A percentile compares a stretch with the other conserved stretches of the same genome.
phyloP scores from a whole-genome alignment of 108 stramenopile genomes.

The Aurantiochytrium sp. region DNA sequence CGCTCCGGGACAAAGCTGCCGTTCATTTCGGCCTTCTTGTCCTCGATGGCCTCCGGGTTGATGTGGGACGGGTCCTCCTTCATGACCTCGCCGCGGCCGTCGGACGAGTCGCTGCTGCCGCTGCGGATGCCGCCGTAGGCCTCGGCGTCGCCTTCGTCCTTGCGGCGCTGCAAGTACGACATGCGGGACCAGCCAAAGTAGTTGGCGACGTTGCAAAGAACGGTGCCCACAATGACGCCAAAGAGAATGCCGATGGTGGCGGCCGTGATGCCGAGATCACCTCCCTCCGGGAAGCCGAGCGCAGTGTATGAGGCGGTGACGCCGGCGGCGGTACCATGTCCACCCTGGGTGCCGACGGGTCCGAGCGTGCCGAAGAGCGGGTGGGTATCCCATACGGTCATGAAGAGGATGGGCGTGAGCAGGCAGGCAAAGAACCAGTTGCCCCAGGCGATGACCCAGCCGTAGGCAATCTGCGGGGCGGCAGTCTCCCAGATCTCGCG shows the following conservation, averaged over 20 bases:
- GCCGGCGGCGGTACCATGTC: background rate
- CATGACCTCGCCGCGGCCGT: no score
- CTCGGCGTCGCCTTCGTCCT: background rate
- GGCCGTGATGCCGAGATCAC: background rate
- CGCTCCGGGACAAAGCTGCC: no score
- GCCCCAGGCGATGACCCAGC: constrained; percentile 15
- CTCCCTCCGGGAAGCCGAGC: constrained; percentile 3
- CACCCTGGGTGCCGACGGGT: constrained; percentile 8
- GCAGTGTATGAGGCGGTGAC: background rate
- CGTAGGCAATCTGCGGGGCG: constrained; percentile 19
- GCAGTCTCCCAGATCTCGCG: background rate
- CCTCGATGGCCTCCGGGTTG: no score
- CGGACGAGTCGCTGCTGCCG: no score
- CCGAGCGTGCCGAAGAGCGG: background rate
- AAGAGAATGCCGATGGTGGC: constrained; percentile 22
- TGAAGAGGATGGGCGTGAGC: background rate
- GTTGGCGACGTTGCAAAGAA: background rate
- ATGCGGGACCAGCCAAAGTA: background rate
- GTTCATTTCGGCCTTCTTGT: no score
- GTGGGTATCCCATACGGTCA: background rate
- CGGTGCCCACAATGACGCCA: constrained; percentile 14
- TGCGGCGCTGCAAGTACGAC: background rate
- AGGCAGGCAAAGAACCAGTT: constrained; percentile 8
- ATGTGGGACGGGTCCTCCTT: no score
- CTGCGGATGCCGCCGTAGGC: background rate